A percentile compares a stretch with the other conserved stretches of the same genome.
Evolutionary conservation across 163 green algal genomes (phyloP).

Genomic region (Scenedesmus sp.): DNA sequence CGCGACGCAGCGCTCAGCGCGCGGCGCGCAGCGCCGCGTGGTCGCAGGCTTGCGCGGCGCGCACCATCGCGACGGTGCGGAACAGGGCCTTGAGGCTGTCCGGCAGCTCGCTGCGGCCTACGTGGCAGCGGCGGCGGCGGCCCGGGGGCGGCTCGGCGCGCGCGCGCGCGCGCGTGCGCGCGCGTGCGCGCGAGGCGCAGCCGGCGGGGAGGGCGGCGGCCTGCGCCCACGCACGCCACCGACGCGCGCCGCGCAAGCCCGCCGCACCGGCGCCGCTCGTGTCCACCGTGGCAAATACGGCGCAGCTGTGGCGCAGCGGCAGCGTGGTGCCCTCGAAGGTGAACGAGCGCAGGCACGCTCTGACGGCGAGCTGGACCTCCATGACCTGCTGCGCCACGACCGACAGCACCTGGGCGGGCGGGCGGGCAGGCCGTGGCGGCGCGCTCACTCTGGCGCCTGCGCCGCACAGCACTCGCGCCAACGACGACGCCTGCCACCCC

Average conservation of each 20-base stretch:
- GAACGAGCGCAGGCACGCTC: constrained; percentile 78
- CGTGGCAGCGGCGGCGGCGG: constrained; percentile 39
- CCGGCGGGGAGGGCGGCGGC: too few relatives aligned
- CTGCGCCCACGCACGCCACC: background rate
- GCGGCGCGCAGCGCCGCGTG: too few relatives aligned
- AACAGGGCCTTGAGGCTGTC: constrained; percentile 89
- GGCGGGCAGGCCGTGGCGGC: too few relatives aligned
- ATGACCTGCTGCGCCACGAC: constrained; percentile 82
- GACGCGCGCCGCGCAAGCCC: too few relatives aligned
- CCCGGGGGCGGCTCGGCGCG: too few relatives aligned
- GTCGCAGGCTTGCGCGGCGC: too few relatives aligned
- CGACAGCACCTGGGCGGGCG: constrained; percentile 68
- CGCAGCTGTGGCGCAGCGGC: constrained; percentile 71
- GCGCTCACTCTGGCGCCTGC: too few relatives aligned
- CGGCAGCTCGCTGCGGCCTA: constrained; percentile 77
- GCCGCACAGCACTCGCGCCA: too few relatives aligned
- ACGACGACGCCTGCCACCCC: background rate
- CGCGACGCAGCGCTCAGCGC: too few relatives aligned
- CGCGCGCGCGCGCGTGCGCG: too few relatives aligned
- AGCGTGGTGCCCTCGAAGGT: constrained; percentile 87
- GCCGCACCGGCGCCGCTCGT: constrained; percentile 62
- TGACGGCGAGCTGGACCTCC: constrained; percentile 85
- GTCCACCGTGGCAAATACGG: constrained; percentile 80
- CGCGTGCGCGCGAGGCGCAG: too few relatives aligned
- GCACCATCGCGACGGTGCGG: constrained; percentile 80